Evolutionary conservation across 768 basidiomycete species (phyloP).

Genomic region (Polyporus arcularius): DNA sequence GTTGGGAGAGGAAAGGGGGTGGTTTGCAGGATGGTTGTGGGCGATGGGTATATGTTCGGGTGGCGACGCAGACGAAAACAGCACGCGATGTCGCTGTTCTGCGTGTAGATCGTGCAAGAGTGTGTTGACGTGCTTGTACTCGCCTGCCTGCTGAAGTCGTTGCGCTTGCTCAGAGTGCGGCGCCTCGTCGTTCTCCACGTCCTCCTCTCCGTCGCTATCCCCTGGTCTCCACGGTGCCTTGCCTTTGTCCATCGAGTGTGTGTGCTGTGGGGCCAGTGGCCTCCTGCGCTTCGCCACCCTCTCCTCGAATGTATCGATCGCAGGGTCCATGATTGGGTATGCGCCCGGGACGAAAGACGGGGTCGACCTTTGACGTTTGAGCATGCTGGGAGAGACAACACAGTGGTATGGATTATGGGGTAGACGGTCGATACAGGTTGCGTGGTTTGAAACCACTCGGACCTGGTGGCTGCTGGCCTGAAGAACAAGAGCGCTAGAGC

Average conservation of each 20-base stretch:
- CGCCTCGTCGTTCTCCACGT: conserved; percentile 18
- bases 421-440: neutral
- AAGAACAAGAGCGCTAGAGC: neutral
- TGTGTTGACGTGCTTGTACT: conserved; percentile 63
- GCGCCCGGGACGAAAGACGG: conserved; percentile 10
- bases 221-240: neutral
- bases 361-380: conserved; percentile 54
- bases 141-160: conserved; percentile 29
- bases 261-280: conserved; percentile 5
- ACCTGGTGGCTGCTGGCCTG: conserved; percentile 7
- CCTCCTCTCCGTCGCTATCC: conserved; percentile 26
- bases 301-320: conserved; percentile 16
- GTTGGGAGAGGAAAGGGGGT: neutral
- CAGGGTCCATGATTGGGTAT: conserved; percentile 8
- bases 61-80: conserved; percentile 34
- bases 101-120: conserved; percentile 73
- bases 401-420: neutral
- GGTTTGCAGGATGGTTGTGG: neutral
- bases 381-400: conserved; percentile 36
- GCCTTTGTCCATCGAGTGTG: neutral
- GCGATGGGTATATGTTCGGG: neutral
- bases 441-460: neutral
- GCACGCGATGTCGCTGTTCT: conserved; percentile 62
- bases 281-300: conserved; percentile 21
- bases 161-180: conserved; percentile 5